phyloP scores from a whole-genome alignment of 768 basidiomycete species.

The Trametes coccinea region DNA sequence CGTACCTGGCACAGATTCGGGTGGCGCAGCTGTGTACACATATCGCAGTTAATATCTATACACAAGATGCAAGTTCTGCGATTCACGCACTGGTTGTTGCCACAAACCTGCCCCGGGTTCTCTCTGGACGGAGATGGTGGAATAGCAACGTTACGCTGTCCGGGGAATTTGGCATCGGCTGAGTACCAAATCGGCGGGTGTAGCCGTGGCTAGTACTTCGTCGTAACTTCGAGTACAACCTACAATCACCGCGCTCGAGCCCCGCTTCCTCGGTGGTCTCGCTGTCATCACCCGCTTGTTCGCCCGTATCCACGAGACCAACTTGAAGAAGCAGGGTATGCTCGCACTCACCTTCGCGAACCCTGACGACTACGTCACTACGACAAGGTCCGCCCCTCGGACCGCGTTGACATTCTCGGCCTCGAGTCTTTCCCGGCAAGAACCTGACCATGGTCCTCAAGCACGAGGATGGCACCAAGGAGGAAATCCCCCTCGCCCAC shows the following conservation, averaged over 20 bases:
- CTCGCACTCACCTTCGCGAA: slow-evolving; percentile 92
- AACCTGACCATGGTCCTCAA: slow-evolving; percentile 81
- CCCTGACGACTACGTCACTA: slow-evolving; percentile 90
- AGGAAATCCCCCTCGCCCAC: slow-evolving; percentile 82
- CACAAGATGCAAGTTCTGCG: too few relatives aligned
- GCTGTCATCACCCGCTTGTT: slow-evolving; percentile 97
- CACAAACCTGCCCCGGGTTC: slow-evolving; percentile 48
- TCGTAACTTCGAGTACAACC: not conserved
- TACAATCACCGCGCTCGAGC: slow-evolving; percentile 80
- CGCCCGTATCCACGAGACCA: slow-evolving; percentile 97
- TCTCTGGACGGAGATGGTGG: slow-evolving; percentile 48
- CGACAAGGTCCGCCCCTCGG: slow-evolving; percentile 84
- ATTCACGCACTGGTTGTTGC: not conserved
- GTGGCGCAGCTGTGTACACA: too few relatives aligned
- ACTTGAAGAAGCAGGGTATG: slow-evolving; percentile 99
- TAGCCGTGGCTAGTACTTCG: too few relatives aligned
- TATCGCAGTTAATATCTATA: too few relatives aligned
- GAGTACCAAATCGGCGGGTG: not conserved
- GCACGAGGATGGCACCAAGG: slow-evolving; percentile 78
- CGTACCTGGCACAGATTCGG: slow-evolving; percentile 26
- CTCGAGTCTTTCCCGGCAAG: slow-evolving; percentile 89
- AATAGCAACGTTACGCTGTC: slow-evolving; percentile 34
- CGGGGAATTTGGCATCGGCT: slow-evolving; percentile 45
- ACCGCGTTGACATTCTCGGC: slow-evolving; percentile 88
- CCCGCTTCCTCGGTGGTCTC: slow-evolving; percentile 90